Conservation (phyloP, 257 asterid species). For the Echites panduratus region DNA sequence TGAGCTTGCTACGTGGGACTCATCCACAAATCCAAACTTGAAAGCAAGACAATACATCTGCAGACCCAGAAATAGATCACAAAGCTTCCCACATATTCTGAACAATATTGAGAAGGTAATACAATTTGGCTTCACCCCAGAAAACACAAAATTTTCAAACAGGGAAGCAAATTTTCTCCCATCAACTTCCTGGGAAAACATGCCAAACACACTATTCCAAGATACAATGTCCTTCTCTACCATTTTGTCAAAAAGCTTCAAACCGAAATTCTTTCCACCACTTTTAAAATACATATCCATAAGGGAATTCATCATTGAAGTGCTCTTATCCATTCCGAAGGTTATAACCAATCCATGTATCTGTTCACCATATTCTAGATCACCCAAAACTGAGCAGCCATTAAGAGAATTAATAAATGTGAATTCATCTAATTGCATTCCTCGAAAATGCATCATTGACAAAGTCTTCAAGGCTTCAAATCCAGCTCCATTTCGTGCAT, state of each 20-base stretch:
- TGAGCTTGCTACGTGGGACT: slow-evolving; percentile 10
- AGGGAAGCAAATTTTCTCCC: background rate
- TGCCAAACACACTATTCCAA: slow-evolving; percentile 12
- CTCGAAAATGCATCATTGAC: slow-evolving; percentile 17
- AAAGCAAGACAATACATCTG: slow-evolving; percentile 14
- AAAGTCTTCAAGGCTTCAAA: slow-evolving; percentile 9
- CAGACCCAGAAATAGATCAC: slow-evolving; percentile 9
- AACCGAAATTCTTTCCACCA: background rate
- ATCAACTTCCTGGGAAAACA: slow-evolving; percentile 6
- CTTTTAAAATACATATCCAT: slow-evolving; percentile 20
- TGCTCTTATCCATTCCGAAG: slow-evolving; percentile 9
- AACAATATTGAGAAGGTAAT: slow-evolving; percentile 14
- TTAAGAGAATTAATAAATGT: slow-evolving; percentile 14
- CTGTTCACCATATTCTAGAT: slow-evolving; percentile 10
- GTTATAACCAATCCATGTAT: slow-evolving; percentile 12
- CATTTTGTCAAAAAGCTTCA: slow-evolving; percentile 7
- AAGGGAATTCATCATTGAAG: slow-evolving; percentile 10
- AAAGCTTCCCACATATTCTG: background rate
- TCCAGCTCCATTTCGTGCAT: slow-evolving; percentile 17
- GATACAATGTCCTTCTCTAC: slow-evolving; percentile 16
- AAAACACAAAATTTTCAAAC: slow-evolving; percentile 8
- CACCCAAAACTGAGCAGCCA: slow-evolving; percentile 17
- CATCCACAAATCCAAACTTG: slow-evolving; percentile 1
- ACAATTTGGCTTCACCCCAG: slow-evolving; percentile 13
- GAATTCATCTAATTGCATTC: slow-evolving; percentile 14